Percentiles rank a stretch among this genome's conserved stretches.
Evolutionary conservation across 331 rosid genomes (phyloP).

Genomic region (Pyrus hybrid): DNA sequence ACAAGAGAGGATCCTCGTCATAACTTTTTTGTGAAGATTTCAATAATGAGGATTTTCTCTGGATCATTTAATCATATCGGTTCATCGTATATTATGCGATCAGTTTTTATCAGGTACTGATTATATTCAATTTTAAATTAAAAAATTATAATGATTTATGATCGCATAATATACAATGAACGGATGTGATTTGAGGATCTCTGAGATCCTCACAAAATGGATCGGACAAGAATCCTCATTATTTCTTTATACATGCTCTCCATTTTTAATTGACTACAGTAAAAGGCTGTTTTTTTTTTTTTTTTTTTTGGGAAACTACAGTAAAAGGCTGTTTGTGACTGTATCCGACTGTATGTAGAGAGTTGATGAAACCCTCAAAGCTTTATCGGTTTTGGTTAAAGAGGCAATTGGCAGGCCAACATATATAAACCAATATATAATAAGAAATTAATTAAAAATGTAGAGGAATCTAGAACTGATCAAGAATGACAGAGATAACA

Average conservation of each 20-base stretch:
- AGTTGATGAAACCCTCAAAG: slow-evolving; percentile 30
- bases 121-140: no score
- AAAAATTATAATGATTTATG: no score
- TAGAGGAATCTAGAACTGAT: slow-evolving; percentile 30
- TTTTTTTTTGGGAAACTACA: no score
- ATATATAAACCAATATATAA: background rate
- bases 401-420: slow-evolving; percentile 53
- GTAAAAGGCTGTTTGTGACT: slow-evolving; percentile 69
- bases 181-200: rapidly evolving
- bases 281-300: slow-evolving; percentile 12
- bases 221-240: rapidly evolving
- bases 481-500: slow-evolving; percentile 31
- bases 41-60: no score
- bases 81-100: rapidly evolving
- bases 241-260: background rate
- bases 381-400: slow-evolving; percentile 93
- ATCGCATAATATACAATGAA: rapidly evolving
- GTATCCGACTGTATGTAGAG: slow-evolving; percentile 28
- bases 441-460: slow-evolving; percentile 28
- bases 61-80: rapidly evolving
- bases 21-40: no score
- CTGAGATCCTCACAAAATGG: rapidly evolving
- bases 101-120: no score
- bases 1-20: no score
- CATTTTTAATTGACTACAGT: slow-evolving; percentile 23